Percentiles rank a stretch among this genome's conserved stretches.
phyloP scores from a whole-genome alignment of 257 asterid genomes.

The Nicotiana paniculata region DNA sequence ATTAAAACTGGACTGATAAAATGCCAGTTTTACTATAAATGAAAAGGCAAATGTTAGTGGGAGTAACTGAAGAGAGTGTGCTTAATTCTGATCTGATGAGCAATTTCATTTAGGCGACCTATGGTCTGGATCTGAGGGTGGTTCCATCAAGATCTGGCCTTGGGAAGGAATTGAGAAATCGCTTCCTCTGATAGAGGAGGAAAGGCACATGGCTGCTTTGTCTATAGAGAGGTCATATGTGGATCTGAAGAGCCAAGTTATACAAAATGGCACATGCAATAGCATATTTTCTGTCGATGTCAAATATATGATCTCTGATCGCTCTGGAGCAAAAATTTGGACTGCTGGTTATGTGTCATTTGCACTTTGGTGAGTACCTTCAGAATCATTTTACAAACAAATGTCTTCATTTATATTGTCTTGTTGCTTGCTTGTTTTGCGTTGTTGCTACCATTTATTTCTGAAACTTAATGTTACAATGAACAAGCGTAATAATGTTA shows the following conservation, averaged over 20 bases:
- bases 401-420: background rate
- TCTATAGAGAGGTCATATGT: constrained; percentile 77
- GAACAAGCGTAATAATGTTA: background rate
- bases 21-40: background rate
- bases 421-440: background rate
- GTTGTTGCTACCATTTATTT: background rate
- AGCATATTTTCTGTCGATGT: constrained; percentile 74
- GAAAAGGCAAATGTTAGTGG: constrained; percentile 1
- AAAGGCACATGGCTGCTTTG: constrained; percentile 83
- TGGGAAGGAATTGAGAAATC: constrained; percentile 95
- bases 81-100: constrained; percentile 12
- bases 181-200: constrained; percentile 54
- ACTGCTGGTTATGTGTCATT: constrained; percentile 67
- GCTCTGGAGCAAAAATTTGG: constrained; percentile 79
- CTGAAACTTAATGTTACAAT: background rate
- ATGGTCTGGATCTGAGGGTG: constrained; percentile 97
- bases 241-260: constrained; percentile 68
- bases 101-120: constrained; percentile 66
- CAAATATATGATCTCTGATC: constrained; percentile 67
- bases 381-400: background rate
- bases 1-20: background rate
- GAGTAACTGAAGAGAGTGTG: background rate
- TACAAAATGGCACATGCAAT: constrained; percentile 51
- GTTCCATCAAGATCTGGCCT: constrained; percentile 82
- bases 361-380: constrained; percentile 67